Evolutionary conservation across 345 rosid species (phyloP).

Genomic region (Dimocarpus longan): DNA sequence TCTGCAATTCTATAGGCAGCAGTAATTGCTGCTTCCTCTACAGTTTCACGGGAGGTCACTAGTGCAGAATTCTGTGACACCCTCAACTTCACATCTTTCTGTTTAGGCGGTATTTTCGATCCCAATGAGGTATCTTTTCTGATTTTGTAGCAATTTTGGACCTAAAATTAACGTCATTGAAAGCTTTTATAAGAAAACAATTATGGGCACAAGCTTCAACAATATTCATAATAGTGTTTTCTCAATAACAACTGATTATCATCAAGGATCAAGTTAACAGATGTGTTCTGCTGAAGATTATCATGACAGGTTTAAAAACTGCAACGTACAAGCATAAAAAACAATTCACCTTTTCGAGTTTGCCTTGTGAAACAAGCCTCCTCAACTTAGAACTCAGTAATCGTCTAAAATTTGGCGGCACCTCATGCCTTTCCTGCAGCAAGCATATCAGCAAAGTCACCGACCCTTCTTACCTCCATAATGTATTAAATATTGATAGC

Average conservation of each 20-base stretch:
- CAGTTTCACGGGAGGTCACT: slow-evolving; percentile 28
- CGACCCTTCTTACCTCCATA: not conserved
- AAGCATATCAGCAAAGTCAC: slow-evolving; percentile 6
- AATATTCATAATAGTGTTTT: not conserved
- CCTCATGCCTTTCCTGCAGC: slow-evolving; percentile 62
- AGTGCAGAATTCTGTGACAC: slow-evolving; percentile 33
- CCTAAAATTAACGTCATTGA: slow-evolving; percentile 40
- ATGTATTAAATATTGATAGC: not conserved
- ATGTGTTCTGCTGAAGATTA: not conserved
- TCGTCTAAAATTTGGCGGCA: slow-evolving; percentile 67
- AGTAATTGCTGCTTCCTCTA: slow-evolving; percentile 49
- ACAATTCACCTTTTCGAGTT: slow-evolving; percentile 65
- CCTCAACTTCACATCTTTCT: slow-evolving; percentile 37
- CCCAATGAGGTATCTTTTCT: slow-evolving; percentile 30
- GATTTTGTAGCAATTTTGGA: slow-evolving; percentile 63
- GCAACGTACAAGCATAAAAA: not conserved
- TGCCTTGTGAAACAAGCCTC: slow-evolving; percentile 71
- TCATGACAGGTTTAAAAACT: not conserved
- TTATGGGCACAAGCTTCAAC: not conserved
- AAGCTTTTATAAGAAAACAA: not conserved
- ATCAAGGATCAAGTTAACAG: not conserved
- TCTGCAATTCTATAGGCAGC: slow-evolving; percentile 75
- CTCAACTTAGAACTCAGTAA: slow-evolving; percentile 65
- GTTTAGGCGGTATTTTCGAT: slow-evolving; percentile 48
- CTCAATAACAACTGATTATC: not conserved